phyloP scores from a whole-genome alignment of 2,329 filamentous ascomycete species.

The Microsporum ferrugineum region DNA sequence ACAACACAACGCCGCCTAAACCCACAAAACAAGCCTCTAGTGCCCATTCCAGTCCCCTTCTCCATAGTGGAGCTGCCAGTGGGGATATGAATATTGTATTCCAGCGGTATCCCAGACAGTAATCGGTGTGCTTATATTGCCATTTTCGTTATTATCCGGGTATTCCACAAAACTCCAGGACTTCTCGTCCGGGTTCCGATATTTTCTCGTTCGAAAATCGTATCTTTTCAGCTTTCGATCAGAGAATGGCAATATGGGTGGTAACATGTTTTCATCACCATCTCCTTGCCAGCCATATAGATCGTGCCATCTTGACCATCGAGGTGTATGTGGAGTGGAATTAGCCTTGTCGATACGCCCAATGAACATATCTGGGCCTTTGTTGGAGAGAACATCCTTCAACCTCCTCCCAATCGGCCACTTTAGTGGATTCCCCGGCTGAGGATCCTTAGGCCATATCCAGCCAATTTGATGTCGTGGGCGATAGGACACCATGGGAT shows the following conservation, averaged over 20 bases:
- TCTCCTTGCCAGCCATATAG: constrained; percentile 8
- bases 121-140: constrained; percentile 13
- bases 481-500: not conserved
- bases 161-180: constrained; percentile 25
- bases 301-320: constrained; percentile 15
- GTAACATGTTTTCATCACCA: constrained; percentile 5
- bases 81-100: constrained; percentile 11
- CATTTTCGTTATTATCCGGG: constrained; percentile 15
- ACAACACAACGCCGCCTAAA: not conserved
- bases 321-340: constrained; percentile 7
- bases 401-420: constrained; percentile 25
- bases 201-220: constrained; percentile 25
- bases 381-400: constrained; percentile 28
- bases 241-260: constrained; percentile 14
- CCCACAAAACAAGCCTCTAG: not conserved
- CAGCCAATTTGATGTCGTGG: constrained; percentile 15
- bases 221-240: constrained; percentile 20
- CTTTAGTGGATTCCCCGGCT: constrained; percentile 22
- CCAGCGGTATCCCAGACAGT: constrained; percentile 20
- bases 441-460: constrained; percentile 32
- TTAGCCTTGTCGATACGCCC: constrained; percentile 16
- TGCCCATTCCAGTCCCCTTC: not conserved
- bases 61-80: constrained; percentile 4
- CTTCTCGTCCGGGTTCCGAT: constrained; percentile 19
- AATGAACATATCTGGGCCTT: constrained; percentile 36